Evolutionary conservation across 2,329 filamentous ascomycete species (phyloP), one percentile per base, ranked within the genome.

Genomic region (Cladosporium sp.): DNA sequence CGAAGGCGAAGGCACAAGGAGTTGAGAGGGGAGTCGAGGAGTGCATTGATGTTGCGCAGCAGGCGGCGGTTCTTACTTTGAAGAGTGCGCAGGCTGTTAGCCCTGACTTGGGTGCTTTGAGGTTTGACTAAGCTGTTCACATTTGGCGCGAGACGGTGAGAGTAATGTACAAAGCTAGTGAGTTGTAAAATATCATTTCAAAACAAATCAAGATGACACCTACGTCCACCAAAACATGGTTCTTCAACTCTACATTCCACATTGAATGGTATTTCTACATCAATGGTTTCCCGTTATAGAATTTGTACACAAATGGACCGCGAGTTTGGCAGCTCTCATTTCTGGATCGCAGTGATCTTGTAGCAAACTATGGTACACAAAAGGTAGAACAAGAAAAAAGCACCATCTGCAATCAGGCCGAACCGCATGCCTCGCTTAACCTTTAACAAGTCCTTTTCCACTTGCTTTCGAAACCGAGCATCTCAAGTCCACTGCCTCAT

Each of bases 1-100:
- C 88, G 0, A 85, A 83, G 72, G 82, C 3, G 79, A 79, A 23
- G 75, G 75, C 29, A 65, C 70, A 56, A 68, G 71, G 53, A 21
- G 76, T 67, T 75, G 86, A 66, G 79, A 88, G 73, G 65, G 73
- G 71, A 23, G 75, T 88, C 16, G 84, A 88, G 67, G 84, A 89
- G 56, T 77, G 95, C 64, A 82, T 99, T n/a, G 83, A 88, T 65
- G 78, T 95, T 40, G 94, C 93, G 33, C 95, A 98, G 80, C 85
- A 84, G 73, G 94, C 90, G 2, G 93, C 93, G 3, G 86, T 91
- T 0, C 79, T 92, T 80, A 95, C 92, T 16, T 79, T 99, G 72
- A 89, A 86, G 77, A 92, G 91, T 75, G 80, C 80, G 11, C 87
- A 93, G 75, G 87, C 90, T 60, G 94, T 98, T 10, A 90, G 85